These are phyloP conservation scores for Aspergillus pseudoviridinutans DNA, from an alignment of 2,329 filamentous ascomycete species.

Conservation along the genomic window DNA sequence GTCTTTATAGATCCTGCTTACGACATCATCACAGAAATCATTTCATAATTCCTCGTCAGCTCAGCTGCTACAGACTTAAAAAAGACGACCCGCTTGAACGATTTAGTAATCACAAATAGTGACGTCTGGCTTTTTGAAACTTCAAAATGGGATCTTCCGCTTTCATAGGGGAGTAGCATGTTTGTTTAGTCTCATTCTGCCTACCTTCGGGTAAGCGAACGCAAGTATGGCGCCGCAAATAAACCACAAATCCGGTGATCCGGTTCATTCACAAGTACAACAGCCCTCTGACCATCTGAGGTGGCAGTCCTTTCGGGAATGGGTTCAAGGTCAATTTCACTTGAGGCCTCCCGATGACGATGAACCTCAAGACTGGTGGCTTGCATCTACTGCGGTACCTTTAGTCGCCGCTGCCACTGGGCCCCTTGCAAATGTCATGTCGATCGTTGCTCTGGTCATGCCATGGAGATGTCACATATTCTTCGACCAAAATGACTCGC, in stretches of 20 bases:
- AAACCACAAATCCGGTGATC: not conserved
- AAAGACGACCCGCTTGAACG: not conserved
- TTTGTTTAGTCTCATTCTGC: not conserved
- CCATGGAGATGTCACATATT: conserved; percentile 63
- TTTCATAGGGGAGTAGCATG: not conserved
- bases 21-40: not conserved
- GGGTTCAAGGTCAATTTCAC: conserved; percentile 23
- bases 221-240: not conserved
- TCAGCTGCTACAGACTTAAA: not conserved
- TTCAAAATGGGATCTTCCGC: not conserved
- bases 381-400: conserved; percentile 56
- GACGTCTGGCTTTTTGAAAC: not conserved
- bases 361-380: conserved; percentile 47
- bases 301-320: not conserved
- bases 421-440: conserved; percentile 82
- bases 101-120: not conserved
- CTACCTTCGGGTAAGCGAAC: not conserved
- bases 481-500: conserved; percentile 44
- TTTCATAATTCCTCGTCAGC: not conserved
- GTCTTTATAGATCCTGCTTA: not conserved
- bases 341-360: conserved; percentile 41
- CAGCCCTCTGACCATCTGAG: not conserved
- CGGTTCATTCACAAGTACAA: not conserved
- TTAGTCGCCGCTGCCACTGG: conserved; percentile 80
- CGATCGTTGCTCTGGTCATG: conserved; percentile 77